Evolutionary conservation across 192 early-diverging fungal species (phyloP).

Genomic region (Coemansia sp.): DNA sequence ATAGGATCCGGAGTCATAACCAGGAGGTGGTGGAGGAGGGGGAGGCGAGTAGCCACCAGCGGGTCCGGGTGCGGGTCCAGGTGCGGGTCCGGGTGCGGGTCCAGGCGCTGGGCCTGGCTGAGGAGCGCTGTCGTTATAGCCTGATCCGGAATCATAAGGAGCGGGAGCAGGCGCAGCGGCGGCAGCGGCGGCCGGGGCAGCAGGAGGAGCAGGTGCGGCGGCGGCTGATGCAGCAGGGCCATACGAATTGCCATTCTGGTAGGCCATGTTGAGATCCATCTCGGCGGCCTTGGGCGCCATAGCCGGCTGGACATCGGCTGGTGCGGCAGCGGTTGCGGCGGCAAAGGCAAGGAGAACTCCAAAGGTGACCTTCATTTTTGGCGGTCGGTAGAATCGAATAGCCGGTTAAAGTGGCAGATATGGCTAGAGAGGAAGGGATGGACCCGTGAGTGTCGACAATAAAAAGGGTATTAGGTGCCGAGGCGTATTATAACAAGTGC

Average conservation of each 20-base stretch:
- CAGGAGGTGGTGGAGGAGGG: neutral
- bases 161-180: neutral
- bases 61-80: conserved; percentile 7
- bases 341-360: conserved; percentile 42
- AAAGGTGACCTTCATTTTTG: conserved; percentile 53
- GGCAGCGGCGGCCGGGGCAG: neutral
- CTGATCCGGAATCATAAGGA: neutral
- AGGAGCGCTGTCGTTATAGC: neutral
- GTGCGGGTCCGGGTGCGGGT: neutral
- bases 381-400: conserved; percentile 11
- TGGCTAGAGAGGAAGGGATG: conserved; percentile 3
- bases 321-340: conserved; percentile 41
- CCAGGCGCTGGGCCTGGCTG: conserved; percentile 10
- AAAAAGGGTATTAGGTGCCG: conserved; percentile 9
- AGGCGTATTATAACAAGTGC: conserved; percentile 17
- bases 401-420: neutral
- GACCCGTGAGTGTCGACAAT: neutral
- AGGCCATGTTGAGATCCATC: conserved; percentile 19
- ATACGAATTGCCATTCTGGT: conserved; percentile 26
- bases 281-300: conserved; percentile 10
- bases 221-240: conserved; percentile 6
- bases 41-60: neutral
- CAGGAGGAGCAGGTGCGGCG: neutral
- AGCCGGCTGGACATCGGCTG: conserved; percentile 35
- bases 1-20: conserved; percentile 25